Evolutionary conservation across 2,329 filamentous ascomycete species (phyloP), one percentile per base, ranked within the genome.

Genomic region (Pyricularia sp.): DNA sequence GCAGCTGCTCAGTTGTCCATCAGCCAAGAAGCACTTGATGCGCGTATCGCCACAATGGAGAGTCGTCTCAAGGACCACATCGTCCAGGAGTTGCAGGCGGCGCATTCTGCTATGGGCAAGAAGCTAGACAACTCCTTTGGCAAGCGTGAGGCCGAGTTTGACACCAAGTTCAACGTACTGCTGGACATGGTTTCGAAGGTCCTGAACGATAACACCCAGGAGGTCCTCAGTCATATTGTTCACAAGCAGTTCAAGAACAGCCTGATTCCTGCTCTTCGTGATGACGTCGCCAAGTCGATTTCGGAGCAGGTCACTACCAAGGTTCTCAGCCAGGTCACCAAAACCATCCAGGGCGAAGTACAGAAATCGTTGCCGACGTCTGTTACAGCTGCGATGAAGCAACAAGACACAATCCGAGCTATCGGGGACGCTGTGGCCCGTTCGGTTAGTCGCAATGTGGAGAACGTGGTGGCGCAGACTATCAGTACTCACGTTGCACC

Each of bases 151-250:
- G 79, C 81, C 65, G 82, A 80, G 70, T 87, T 87, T 73, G 81
- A 83, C 69, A 77, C 81, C 72, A 83, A 83, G 70, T 85, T 87
- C 74, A 78, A 83, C 23, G 83, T 84, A 73, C 78, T 88, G 23
- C 79, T 88, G 61, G 83, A 86, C 71, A 82, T 86, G 76, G 85
- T 88, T 55, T 87, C 85, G 4, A 81, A 85, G 42, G 86, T 88
- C 42, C 81, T 90, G 65, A 88, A 86, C 71, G 83, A 85, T 70
- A 89, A 88, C 75, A 88, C 86, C 25, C 84, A 89, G 78, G 89
- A 91, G 74, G 92, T 92, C 26, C 84, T 97, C 55, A 84, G 88
- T 70, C 89, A 88, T 70, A 92, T 97, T 73, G 89, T 97, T 67
- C 86, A 88, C 65, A 85, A 88, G 65, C 91, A 91, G 77, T 92